Evolutionary conservation across 208 protist species (phyloP), one percentile per base, ranked within the genome.

Genomic region (Acanthamoeba healyi): DNA sequence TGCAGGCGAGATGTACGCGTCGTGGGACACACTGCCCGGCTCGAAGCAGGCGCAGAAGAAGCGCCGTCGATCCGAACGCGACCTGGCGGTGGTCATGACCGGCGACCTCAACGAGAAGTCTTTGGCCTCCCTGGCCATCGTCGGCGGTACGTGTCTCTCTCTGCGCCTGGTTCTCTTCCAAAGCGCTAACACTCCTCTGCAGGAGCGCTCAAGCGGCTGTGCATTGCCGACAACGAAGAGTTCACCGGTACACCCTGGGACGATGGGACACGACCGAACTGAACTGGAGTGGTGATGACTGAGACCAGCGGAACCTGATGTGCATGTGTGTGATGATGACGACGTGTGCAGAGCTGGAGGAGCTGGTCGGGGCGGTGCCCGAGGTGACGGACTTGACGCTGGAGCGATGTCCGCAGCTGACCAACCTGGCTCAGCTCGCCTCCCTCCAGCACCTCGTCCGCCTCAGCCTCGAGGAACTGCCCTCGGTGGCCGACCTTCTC

Each of bases 151-250:
- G 26, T 72, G n/a, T 0, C 4, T 34, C 19, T 34, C 5, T 70
- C n/a, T 36, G n/a, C 0, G 14, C 15, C 58, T 34, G 29, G 15
- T 51, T 51, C 17, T 49, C 12, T 15, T 15, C 46, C 46, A 10
- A 10, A 19, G 0, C 4, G 46, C 17, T 6, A 15, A n/a, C n/a
- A n/a, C n/a, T n/a, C 44, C 44, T 51, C 46, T 15, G 14, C 61
- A 72, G 63, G 63, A 0, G 38, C 0, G 70, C 70, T 79, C 36
- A 79, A 79, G 70, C 70, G 70, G 32, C 70, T 79, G 3, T 38
- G 17, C 38, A 44, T 79, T 38, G 70, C 7, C 19, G 70, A 79
- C 36, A 79, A 79, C 38, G 70, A 79, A 34, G 70, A 79, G n/a
- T 38, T 79, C 17, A 79, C 34, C 0, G 70, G 70, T 26, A 42